Evolutionary conservation across 257 asterid species (phyloP).

Genomic region (Gentiana macrophylla): DNA sequence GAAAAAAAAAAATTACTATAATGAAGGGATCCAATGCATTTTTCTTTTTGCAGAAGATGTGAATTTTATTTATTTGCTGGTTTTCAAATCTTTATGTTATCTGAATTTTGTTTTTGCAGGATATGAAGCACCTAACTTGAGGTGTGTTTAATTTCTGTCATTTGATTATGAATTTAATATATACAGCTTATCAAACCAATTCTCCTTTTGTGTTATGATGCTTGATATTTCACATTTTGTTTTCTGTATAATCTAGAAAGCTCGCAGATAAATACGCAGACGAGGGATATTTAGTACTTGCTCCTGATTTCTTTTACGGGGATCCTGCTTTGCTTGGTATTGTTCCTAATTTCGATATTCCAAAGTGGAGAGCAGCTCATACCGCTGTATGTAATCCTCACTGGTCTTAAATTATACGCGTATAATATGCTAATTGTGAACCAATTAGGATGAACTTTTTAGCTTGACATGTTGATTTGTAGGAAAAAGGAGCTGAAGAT

Average conservation of each 20-base stretch:
- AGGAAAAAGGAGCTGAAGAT: constrained; percentile 64
- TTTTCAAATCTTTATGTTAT: background rate
- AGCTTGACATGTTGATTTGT: constrained; percentile 1
- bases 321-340: constrained; percentile 28
- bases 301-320: constrained; percentile 68
- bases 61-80: background rate
- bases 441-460: background rate
- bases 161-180: background rate
- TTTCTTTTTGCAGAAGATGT: background rate
- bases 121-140: constrained; percentile 48
- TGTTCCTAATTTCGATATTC: constrained; percentile 10
- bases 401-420: background rate
- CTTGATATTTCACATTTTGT: background rate
- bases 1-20: no score
- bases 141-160: constrained; percentile 24
- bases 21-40: background rate
- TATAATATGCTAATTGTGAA: background rate
- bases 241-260: constrained; percentile 30
- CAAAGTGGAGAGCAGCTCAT: constrained; percentile 33
- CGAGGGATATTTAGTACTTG: constrained; percentile 46
- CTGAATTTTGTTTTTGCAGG: constrained; percentile 25
- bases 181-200: background rate
- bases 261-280: constrained; percentile 60
- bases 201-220: background rate
- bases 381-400: constrained; percentile 27